These are phyloP conservation scores for Mrakia blollopis DNA, from an alignment of 768 basidiomycete genomes.

Conservation along the genomic window DNA sequence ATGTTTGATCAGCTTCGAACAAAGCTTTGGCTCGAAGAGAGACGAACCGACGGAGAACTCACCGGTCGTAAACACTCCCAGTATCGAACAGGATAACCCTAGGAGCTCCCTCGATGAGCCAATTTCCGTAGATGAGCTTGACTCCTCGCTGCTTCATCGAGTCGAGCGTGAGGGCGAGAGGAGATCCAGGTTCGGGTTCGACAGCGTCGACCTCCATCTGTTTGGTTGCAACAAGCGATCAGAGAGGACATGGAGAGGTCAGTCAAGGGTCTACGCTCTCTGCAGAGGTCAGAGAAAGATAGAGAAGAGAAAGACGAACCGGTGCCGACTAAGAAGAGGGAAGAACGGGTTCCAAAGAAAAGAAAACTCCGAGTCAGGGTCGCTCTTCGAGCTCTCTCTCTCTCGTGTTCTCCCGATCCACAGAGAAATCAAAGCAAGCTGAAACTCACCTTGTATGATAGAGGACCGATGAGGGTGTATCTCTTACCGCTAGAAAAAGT, in stretches of 20 bases:
- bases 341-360: not conserved
- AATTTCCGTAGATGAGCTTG: constrained; percentile 90
- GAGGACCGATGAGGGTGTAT: constrained; percentile 94
- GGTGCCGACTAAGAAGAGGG: constrained; percentile 25
- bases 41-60: not conserved
- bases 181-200: constrained; percentile 69
- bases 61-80: constrained; percentile 70
- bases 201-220: constrained; percentile 97
- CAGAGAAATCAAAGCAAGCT: not conserved
- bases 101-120: constrained; percentile 97
- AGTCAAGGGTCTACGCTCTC: not conserved
- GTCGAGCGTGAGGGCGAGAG: constrained; percentile 69
- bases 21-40: not conserved
- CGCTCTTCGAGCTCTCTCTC: not conserved
- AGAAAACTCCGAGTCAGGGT: constrained; percentile 3
- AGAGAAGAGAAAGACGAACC: not conserved
- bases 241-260: not conserved
- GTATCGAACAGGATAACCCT: constrained; percentile 94
- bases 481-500: constrained; percentile 24
- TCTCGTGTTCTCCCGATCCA: not conserved
- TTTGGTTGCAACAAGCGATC: not conserved
- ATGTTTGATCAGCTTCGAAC: not conserved
- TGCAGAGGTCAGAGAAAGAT: not conserved
- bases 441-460: constrained; percentile 69
- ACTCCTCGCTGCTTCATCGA: constrained; percentile 83